Conservation (phyloP, 73 alveolate genomes). For the Stentor coeruleus region DNA sequence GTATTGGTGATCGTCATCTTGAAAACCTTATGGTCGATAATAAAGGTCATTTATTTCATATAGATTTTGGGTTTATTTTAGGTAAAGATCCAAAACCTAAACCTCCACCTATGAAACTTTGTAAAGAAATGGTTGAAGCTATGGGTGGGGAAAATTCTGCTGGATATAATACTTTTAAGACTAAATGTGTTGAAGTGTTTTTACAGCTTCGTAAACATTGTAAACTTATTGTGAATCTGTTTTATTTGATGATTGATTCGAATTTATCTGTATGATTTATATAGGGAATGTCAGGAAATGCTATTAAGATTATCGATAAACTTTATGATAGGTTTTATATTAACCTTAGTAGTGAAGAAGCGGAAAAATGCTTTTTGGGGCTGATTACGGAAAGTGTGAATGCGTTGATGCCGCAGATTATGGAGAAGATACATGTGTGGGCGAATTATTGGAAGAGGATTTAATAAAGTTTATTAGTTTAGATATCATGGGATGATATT, state of each 20-base stretch:
- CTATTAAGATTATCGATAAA: conserved; percentile 62
- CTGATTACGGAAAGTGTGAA: conserved; percentile 80
- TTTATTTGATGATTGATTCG: conserved; percentile 89
- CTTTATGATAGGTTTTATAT: conserved; percentile 88
- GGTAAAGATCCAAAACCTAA: conserved; percentile 96
- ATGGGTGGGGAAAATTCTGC: conserved; percentile 90
- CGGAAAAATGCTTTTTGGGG: conserved; percentile 73
- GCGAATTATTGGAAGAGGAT: conserved; percentile 87
- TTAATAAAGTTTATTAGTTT: conserved; percentile 18
- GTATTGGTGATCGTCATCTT: conserved; percentile 99
- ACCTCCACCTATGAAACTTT: conserved; percentile 98
- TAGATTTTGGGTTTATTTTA: conserved; percentile 97
- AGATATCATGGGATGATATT: conserved; percentile 17
- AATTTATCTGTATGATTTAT: conserved; percentile 87
- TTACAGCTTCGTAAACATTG: conserved; percentile 84
- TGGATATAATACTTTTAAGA: conserved; percentile 73
- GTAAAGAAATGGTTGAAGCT: conserved; percentile 98
- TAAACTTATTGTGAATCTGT: conserved; percentile 82
- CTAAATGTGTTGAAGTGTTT: conserved; percentile 90
- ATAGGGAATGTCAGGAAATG: conserved; percentile 60
- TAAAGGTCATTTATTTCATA: conserved; percentile 95
- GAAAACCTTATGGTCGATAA: conserved; percentile 95
- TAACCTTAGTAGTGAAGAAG: conserved; percentile 70
- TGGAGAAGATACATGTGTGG: conserved; percentile 94
- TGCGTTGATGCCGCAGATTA: conserved; percentile 89